A percentile compares a stretch with the other conserved stretches of the same genome.
Conservation (phyloP, 495 filamentous ascomycete species). For the Parachaetomium inaequale region DNA sequence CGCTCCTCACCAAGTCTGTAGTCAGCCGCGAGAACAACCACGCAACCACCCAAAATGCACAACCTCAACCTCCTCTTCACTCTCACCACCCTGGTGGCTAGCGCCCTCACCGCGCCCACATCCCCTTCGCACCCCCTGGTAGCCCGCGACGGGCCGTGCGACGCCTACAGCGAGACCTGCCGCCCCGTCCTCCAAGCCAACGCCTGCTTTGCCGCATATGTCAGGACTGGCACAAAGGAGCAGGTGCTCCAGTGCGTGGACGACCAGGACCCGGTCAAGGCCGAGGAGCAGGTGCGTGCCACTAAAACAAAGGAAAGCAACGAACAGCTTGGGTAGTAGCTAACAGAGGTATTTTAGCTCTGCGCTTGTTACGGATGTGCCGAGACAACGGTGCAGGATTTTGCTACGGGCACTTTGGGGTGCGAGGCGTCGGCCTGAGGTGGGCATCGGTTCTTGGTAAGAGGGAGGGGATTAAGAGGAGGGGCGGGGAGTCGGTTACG, state of each 20-base stretch:
- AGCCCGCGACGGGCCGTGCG: neutral
- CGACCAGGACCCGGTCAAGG: neutral
- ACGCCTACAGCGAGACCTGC: conserved; percentile 4
- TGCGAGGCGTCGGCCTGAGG: neutral
- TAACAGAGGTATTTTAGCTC: neutral
- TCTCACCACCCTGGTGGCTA: neutral
- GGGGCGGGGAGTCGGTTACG: too few relatives aligned
- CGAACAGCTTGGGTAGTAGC: neutral
- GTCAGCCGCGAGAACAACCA: too few relatives aligned
- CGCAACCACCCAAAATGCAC: neutral
- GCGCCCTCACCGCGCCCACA: neutral
- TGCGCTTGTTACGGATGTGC: conserved; percentile 2
- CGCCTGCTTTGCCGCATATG: neutral
- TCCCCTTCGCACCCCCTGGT: neutral
- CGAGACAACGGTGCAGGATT: conserved; percentile 4
- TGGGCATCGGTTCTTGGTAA: too few relatives aligned
- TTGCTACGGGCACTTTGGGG: neutral
- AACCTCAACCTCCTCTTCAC: neutral
- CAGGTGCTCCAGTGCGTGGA: neutral
- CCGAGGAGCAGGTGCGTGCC: conserved; percentile 2
- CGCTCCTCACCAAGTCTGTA: too few relatives aligned
- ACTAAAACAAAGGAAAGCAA: neutral
- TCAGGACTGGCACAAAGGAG: neutral
- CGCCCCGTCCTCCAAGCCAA: neutral
- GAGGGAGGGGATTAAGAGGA: too few relatives aligned